These are phyloP conservation scores for Capsicum pubescens DNA, from an alignment of 257 asterid species.

Conservation along the genomic window DNA sequence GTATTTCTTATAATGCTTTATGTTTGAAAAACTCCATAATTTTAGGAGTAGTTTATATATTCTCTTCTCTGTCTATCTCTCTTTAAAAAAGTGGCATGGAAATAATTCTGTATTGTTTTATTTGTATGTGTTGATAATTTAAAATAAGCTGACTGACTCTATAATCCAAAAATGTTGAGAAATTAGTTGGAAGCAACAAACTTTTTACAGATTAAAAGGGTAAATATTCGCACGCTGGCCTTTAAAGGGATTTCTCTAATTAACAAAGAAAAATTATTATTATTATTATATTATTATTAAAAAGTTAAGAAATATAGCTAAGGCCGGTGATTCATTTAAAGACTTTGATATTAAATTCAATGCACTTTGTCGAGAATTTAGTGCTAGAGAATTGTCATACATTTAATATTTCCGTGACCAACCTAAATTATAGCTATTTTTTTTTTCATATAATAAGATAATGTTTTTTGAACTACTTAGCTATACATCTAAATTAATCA, in stretches of 20 bases:
- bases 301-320: constrained; percentile 21
- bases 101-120: neutral
- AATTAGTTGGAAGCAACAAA: constrained; percentile 28
- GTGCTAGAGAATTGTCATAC: too few species aligned
- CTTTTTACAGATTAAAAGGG: neutral
- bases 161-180: constrained; percentile 7
- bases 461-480: neutral
- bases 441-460: constrained; percentile 53
- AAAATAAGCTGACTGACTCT: neutral
- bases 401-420: constrained; percentile 39
- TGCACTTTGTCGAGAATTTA: neutral
- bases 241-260: constrained; percentile 17
- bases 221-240: constrained; percentile 23
- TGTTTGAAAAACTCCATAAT: neutral
- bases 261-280: constrained; percentile 12
- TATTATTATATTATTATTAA: neutral
- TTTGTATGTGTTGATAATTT: neutral
- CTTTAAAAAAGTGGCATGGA: neutral
- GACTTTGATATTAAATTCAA: neutral
- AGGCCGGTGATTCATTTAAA: constrained; percentile 41
- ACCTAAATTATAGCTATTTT: constrained; percentile 50
- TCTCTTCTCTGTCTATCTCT: neutral
- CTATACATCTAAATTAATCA: constrained; percentile 14
- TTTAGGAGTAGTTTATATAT: neutral
- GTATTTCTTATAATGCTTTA: neutral